Base-by-base conservation (phyloP, 2,329 filamentous ascomycete genomes). In the Aspergillus eucalypticola region DNA sequence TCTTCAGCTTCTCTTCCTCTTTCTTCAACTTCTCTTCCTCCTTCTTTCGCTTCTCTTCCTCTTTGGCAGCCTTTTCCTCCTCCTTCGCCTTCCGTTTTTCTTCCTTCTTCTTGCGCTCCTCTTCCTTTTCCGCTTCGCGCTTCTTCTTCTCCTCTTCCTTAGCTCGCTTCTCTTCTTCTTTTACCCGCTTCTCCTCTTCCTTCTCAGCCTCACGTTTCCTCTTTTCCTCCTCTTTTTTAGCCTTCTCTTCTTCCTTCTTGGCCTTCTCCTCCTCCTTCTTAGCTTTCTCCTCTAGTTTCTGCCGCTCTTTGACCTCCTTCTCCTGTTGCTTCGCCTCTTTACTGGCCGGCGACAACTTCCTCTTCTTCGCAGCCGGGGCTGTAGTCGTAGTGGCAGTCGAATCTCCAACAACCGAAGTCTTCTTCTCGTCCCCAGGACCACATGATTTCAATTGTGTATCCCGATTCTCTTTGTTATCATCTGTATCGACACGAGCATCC, bases 91-190 rank as follows among this genome's bases (percentile, higher is more conserved):
- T 77, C 58, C 69, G 72, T 55, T 75, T 73, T 35, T 73, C 74
- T n/a, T 80, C 76, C 60, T 74, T 77, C 54, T 69, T 75, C 65
- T 73, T 77, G 39, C 69, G 72, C 61, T 82, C 78, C 59, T 79
- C 79, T 50, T 79, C 78, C n/a, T 76, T 72, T 60, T 78, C 78
- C n/a, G 77, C 74, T 38, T 78, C 73, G 15, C 74, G 72, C 49
- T 79, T 81, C 56, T 70, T 75, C 56, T 78, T 81, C 63, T 83
- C 80, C 56, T 80, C 77, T 61, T 82, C 77, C 13, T 80, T 78
- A 54, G 75, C 76, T 19, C 76, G 74, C 13, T 73, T 76, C 49
- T 78, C 75, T 49, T 75, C 73, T 25, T 70, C 70, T 10, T 39
- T 35, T 11, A 19, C 52, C 54, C 69, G 67, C 63, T 71, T 76